Evolutionary conservation across 148 eudicot species (phyloP), one percentile per base, ranked within the genome.

Genomic region (Amaranthus cruentus): DNA sequence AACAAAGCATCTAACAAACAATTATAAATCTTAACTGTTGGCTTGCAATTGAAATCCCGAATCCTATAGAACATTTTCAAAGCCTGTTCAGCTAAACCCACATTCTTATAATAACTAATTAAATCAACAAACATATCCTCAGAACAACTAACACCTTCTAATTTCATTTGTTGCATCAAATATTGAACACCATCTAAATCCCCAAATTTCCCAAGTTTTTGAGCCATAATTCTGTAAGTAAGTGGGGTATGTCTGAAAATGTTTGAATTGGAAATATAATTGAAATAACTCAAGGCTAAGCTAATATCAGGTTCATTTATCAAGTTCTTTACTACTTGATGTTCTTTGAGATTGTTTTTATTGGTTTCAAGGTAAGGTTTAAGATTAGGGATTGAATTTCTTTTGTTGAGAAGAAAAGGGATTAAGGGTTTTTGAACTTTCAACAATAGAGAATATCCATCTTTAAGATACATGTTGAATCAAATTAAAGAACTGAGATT

Each of bases 1-100:
- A 92, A 91, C 88, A 92, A 88, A 46, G 85, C 88, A 87, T 92
- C 96, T 81, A 92, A 80, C 10, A 92, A 43, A 79, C 82, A 85
- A 79, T 92, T 92, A 80, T 92, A 92, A 62, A 88, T 83, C 84
- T 83, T 92, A 77, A 92, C 96, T 1, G 87, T 85, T 0, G 93
- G 90, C 66, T 68, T 74, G 76, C 90, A 92, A 66, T 87, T 88
- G 58, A 92, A 87, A 82, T 92, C 96, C 60, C 71, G 81, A 70
- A 90, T 83, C 79, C 96, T 83, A 79, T 90, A 86, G 49, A 92
- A 92, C 64, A 84, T 84, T 75, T 90, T 90, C 83, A 92, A 68
- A 1, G 93, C 98, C 63, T 84, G 90, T 49, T 92, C 93, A 55
- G 88, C 82, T 62, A 85, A 85, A 73, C 87, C 87, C 69, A 76